These are phyloP conservation scores for Phytophthora capsici DNA, from an alignment of 352 stramenopile species.

Conservation along the genomic window DNA sequence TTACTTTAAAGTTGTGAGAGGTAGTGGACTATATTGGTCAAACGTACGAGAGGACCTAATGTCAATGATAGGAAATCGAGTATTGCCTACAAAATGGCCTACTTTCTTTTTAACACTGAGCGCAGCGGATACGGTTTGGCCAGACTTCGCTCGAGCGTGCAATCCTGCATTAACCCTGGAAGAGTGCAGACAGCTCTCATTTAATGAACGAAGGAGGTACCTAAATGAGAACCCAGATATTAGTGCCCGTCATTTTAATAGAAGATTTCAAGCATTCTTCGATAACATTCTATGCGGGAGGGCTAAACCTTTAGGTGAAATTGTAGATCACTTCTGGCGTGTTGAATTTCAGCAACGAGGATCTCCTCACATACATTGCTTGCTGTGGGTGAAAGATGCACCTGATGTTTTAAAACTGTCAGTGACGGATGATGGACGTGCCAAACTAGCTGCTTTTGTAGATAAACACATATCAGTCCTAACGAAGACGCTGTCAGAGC, in stretches of 20 bases:
- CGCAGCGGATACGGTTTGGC: constrained; percentile 2
- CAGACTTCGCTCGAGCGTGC: not conserved
- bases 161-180: not conserved
- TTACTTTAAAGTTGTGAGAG: not conserved
- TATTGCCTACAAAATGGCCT: not conserved
- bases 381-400: constrained; percentile 25
- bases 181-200: no score
- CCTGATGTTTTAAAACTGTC: constrained; percentile 15
- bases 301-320: constrained; percentile 16
- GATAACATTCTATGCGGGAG: not conserved
- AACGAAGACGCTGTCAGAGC: not conserved
- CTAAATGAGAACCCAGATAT: constrained; percentile 25
- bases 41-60: not conserved
- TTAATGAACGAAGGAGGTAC: no score
- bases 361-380: constrained; percentile 28
- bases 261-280: constrained; percentile 28
- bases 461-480: constrained; percentile 11
- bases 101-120: constrained; percentile 1
- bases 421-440: not conserved
- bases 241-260: constrained; percentile 23
- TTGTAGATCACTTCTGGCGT: constrained; percentile 32
- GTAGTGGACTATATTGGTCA: not conserved
- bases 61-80: not conserved
- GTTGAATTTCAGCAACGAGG: constrained; percentile 28
- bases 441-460: not conserved